These are phyloP conservation scores for Ambrosia hybrid DNA, from an alignment of 140 eudicot species.

Conservation along the genomic window DNA sequence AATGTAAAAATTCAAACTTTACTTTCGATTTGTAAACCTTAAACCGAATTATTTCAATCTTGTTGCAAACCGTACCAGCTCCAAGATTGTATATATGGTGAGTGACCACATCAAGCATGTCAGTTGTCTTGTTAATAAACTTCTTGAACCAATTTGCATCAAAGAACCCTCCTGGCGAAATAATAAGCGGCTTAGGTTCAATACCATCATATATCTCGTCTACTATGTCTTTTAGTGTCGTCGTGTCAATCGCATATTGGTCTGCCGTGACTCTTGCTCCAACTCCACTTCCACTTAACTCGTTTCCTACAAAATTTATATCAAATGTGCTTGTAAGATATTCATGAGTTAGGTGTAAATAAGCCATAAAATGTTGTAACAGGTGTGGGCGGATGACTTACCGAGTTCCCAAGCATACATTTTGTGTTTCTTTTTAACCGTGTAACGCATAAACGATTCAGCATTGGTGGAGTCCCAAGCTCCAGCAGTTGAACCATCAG, in stretches of 20 bases:
- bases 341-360: not conserved
- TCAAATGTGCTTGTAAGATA: no score
- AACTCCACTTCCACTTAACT: slow-evolving; percentile 21
- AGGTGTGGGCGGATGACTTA: not conserved
- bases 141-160: slow-evolving; percentile 21
- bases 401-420: slow-evolving; percentile 17
- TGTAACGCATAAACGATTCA: slow-evolving; percentile 13
- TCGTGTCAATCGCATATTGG: slow-evolving; percentile 11
- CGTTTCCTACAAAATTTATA: slow-evolving; percentile 26
- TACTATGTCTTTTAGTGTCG: not conserved
- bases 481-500: slow-evolving; percentile 13
- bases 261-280: slow-evolving; percentile 13
- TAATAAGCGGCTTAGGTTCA: slow-evolving; percentile 5
- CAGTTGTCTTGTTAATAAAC: slow-evolving; percentile 13
- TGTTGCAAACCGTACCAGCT: slow-evolving; percentile 5
- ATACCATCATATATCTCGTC: slow-evolving; percentile 13
- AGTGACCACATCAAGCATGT: slow-evolving; percentile 14
- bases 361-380: not conserved
- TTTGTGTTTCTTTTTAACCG: slow-evolving; percentile 16
- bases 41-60: not conserved
- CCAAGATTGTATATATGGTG: slow-evolving; percentile 27
- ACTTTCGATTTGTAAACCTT: not conserved
- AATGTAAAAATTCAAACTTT: not conserved
- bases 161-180: slow-evolving; percentile 24
- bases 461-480: slow-evolving; percentile 21